A percentile compares a stretch with the other conserved stretches of the same genome.
These are phyloP conservation scores for Russula emetica DNA, from an alignment of 768 basidiomycete genomes.

Conservation along the genomic window DNA sequence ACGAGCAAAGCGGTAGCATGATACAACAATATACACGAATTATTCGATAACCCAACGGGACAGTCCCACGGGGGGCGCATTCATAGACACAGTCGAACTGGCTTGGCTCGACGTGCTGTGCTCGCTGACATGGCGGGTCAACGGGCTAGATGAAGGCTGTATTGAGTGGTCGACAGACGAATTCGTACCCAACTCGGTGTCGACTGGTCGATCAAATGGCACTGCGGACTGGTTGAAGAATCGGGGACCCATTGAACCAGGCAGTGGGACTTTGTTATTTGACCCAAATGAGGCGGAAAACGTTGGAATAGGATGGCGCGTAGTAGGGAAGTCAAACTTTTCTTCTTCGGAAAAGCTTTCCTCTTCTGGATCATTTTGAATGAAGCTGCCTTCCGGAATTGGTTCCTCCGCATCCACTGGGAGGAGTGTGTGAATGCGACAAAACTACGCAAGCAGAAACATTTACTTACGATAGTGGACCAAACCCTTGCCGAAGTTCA, in stretches of 20 bases:
- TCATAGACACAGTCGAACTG: constrained; percentile 34
- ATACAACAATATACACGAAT: constrained; percentile 22
- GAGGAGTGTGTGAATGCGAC: background rate
- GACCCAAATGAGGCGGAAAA: constrained; percentile 43
- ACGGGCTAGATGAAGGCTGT: constrained; percentile 13
- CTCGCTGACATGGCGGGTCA: constrained; percentile 40
- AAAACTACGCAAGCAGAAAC: constrained; percentile 5
- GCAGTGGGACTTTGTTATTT: constrained; percentile 37
- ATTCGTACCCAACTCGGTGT: constrained; percentile 5
- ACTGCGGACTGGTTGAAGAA: constrained; percentile 44
- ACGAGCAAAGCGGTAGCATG: background rate
- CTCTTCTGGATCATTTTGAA: constrained; percentile 30
- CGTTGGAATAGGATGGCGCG: constrained; percentile 50
- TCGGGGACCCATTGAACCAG: constrained; percentile 45
- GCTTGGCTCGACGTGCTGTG: constrained; percentile 38
- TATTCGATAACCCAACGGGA: constrained; percentile 59
- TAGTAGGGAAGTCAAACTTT: constrained; percentile 62
- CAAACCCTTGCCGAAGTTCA: constrained; percentile 77
- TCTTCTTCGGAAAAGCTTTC: constrained; percentile 37
- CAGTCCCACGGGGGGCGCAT: constrained; percentile 18
- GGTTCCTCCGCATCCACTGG: constrained; percentile 55
- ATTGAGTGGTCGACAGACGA: background rate
- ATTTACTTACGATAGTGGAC: constrained; percentile 54
- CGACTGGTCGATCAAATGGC: constrained; percentile 16
- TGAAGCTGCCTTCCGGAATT: constrained; percentile 44